Base-by-base conservation (phyloP, 768 basidiomycete species). In the Lentinus brumalis region DNA sequence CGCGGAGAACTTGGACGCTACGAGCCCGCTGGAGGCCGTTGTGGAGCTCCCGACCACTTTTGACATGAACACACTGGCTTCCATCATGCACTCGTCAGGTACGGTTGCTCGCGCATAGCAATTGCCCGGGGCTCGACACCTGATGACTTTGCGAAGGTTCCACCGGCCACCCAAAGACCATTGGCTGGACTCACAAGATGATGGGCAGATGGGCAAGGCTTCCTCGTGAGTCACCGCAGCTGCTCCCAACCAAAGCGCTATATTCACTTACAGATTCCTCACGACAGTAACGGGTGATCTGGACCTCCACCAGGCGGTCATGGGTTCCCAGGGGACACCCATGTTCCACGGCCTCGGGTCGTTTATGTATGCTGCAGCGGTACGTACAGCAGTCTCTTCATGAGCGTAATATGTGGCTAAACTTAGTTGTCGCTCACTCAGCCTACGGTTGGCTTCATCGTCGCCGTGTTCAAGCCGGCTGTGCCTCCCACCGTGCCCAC, bases 381-480 rank as follows among this genome's bases (percentile, higher is more conserved):
- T 62, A 45, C 11, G 56, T 32, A 6, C 35, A 7, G 1, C 1
- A 35, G 11, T 35, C 7, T 49, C 11, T 8, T 10, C 14, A 2
- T 29, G 14, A 12, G 2, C 10, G 26, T 49, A 12, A 29, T 6
- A 12, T 26, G 46, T 11, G 18, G 8, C 46, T 7, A 29, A 49
- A 26, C 14, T 14, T 35, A 4, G 21, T 26, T 49, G 45, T 16
- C 4, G 8, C 31, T 11, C 21, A 16, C 18, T 2, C 12, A 16
- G 29, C 61, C 52, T 5, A 32, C 32, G 9, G 50, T 54, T 8
- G 71, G 72, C 8, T 50, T 57, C 21, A 59, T 70, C 0, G 30
- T 73, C 15, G 63, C 63, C 7, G 31, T 65, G 5, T 73, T 70
- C 62, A 59, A 60, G 58, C 75, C 73, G 10, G 52, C 44, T 15